Evolutionary conservation across 1,284 basidiomycete genomes (phyloP), one percentile per base, ranked within the genome.

Genomic region (Farysia itapuensis): DNA sequence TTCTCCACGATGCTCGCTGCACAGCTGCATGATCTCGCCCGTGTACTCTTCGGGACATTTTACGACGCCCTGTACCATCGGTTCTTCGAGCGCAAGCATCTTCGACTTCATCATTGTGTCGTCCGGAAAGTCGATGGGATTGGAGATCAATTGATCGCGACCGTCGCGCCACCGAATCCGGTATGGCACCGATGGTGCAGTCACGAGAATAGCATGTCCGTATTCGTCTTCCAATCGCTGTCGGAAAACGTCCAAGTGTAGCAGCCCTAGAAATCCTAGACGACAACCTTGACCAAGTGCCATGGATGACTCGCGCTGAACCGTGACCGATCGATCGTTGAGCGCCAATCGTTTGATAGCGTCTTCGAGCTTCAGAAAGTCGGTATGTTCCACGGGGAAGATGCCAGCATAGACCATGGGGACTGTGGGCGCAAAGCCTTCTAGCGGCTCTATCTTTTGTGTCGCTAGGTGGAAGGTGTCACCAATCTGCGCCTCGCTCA

Each of bases 341-440:
- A 92, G 80, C 5, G 85, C 47, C 70, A 93, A 91, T 67, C 91
- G 80, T 70, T 88, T 88, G 56, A 98, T 90, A 1, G 93, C 93
- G 77, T 98, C 95, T 78, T 98, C 94, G 2, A 98, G 82, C 79
- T 94, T 92, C 11, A 85, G 81, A 70, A 96, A 98, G 68, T 97
- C 92, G 41, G 82, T 87, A 39, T 85, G 88, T 57, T 98, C 91
- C 32, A 95, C 82, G 0, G 95, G 95, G 74, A 92, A 99, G 36
- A 97, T 83, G 25, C 95, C 94, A 2, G 95, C 93, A 72, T 88
- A 99, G 14, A 97, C 90, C 92, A 97, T 98, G 1, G 93, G 87
- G 79, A 94, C 92, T 23, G 90, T 84, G 14, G 89, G 88, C 71
- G 89, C 86, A 80, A 96, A 96, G 0, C 89, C 90, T n/a, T 89